Base-by-base conservation (phyloP, 345 rosid species). In the Eucalyptus coolabah region DNA sequence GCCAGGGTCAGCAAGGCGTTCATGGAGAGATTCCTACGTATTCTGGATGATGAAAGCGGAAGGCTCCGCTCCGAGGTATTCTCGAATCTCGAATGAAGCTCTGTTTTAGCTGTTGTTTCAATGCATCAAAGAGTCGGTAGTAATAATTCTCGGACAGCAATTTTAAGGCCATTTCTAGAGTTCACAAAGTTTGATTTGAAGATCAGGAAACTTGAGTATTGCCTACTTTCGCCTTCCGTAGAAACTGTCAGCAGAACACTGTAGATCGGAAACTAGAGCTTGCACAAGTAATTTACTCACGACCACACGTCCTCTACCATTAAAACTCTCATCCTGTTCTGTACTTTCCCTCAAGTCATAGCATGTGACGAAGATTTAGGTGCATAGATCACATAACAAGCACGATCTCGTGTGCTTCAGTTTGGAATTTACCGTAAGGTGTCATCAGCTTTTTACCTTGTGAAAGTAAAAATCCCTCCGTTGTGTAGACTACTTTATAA, bases 1-100 rank as follows among this genome's bases (percentile, higher is more conserved):
- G 98, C 95, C 86, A 91, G 89, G 21, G 94, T 95, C 60, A 95
- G 96, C 91, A 90, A 93, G 89, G 98, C 95, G 65, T 96, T 95
- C 88, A 88, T 93, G 77, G 54, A 47, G 18, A 90, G 92, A 80
- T 94, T 93, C 88, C 59, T 88, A 44, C 7, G 59, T 45, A 69
- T 93, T 65, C 42, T 92, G 83, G 77, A 47, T 4, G 11, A 67
- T 34, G 11, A 3, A 7, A 26, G 82, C 69, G 42, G 90, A 53
- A 83, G 37, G 23, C 90, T 95, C 86, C 88, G 47, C 49, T 17
- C 2, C 6, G 93, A 95, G 96, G 97, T 95, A 89, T 44, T n/a
- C 23, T 42, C 28, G 15, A 60, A 26, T 60, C 67, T 12, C 23
- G 12, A 67, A 17, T 16, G 23, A 32, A 32, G 80, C 23, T 67